Percentiles rank a stretch among this genome's conserved stretches.
phyloP scores from a whole-genome alignment of 2,329 filamentous ascomycete species.

The Pseudocercospora ulei region DNA sequence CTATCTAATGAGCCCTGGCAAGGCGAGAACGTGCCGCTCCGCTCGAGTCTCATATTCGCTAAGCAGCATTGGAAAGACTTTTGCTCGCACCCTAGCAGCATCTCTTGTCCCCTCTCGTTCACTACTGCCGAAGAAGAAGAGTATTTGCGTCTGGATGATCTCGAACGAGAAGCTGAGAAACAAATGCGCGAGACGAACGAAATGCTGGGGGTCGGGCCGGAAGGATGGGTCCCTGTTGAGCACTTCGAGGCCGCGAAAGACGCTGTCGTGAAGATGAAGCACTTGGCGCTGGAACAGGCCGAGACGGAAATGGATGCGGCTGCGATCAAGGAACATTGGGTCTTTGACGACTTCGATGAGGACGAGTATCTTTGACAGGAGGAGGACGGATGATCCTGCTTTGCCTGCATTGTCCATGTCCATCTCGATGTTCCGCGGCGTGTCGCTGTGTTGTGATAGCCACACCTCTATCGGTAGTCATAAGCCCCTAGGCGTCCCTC shows the following conservation, averaged over 20 bases:
- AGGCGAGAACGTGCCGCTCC: conserved; percentile 26
- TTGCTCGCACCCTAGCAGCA: background rate
- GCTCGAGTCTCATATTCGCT: conserved; percentile 21
- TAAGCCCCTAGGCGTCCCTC: too few relatives aligned
- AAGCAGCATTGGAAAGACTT: conserved; percentile 18
- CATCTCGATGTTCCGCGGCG: too few relatives aligned
- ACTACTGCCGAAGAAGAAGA: conserved; percentile 18
- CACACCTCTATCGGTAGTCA: too few relatives aligned
- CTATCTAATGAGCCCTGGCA: conserved; percentile 24
- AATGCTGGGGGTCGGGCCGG: conserved; percentile 19
- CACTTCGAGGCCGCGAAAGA: conserved; percentile 20
- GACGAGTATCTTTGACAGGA: conserved; percentile 30
- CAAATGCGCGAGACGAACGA: conserved; percentile 21
- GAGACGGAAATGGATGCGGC: conserved; percentile 18
- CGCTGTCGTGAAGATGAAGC: conserved; percentile 24
- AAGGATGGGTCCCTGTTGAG: conserved; percentile 23
- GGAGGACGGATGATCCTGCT: too few relatives aligned
- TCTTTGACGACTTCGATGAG: conserved; percentile 32
- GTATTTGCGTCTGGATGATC: conserved; percentile 25
- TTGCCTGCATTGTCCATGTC: too few relatives aligned
- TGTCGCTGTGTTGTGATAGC: too few relatives aligned
- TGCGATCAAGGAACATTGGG: conserved; percentile 21
- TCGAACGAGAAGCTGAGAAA: conserved; percentile 21
- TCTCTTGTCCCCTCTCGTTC: conserved; percentile 20
- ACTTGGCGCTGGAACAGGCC: conserved; percentile 20